Base-by-base conservation (phyloP, 345 rosid species). In the Trapa bicornis region DNA sequence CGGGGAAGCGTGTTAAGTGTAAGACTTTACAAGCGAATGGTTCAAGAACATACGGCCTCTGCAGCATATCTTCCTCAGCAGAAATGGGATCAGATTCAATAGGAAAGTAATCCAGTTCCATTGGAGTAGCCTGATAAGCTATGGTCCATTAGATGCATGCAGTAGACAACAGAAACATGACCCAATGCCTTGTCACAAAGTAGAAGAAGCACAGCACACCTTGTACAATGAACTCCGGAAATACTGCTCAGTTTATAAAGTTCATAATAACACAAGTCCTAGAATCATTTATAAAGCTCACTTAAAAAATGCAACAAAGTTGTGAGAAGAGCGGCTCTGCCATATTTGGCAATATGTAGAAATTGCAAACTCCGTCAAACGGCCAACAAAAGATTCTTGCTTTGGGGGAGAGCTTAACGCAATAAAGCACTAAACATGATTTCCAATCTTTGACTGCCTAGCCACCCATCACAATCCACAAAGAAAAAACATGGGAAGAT, bases 141-240 rank as follows among this genome's bases (percentile, higher is more conserved):
- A 80, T 81, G 61, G 85, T 84, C 81, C 84, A 81, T 73, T 81
- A 85, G 67, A 84, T 79, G 77, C 82, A 84, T 0, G 94, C 90
- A 54, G 75, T 71, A 65, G 85, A 79, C 3, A 87, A 16, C 35
- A 87, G 72, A 47, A 83, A 58, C 94, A 87, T 85, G 65, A 78
- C 32, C 94, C 94, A 87, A 57, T 87, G 90, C 62, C 89, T 84
- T 10, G 94, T 85, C 50, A 84, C 39, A 1, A 87, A 79, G 72
- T 71, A 81, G 79, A 85, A 81, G 63, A 80, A 42, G 63, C 82
- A 80, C 45, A 85, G 67, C 64, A 75, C 68, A 71, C 90, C 94
- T 74, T 87, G 87, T 0, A 73, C 53, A 47, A 85, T 66, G 74
- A 77, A 87, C 64, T 87, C 94, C 0, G 88, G 90, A 73, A 85